phyloP scores from a whole-genome alignment of 345 rosid species.

The Syzygium aromaticum region DNA sequence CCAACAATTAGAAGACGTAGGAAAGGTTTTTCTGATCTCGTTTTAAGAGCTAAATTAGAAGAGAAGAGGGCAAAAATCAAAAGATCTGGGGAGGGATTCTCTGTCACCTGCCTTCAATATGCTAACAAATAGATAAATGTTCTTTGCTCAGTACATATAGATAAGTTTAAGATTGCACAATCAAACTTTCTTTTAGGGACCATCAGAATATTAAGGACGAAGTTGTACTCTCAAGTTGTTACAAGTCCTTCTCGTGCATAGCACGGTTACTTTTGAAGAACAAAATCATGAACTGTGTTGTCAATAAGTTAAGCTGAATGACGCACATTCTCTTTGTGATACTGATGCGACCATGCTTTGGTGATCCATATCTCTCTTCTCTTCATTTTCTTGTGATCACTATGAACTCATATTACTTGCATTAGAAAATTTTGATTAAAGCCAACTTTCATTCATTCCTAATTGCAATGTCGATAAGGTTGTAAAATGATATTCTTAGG shows the following conservation, averaged over 20 bases:
- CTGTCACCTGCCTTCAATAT: background rate
- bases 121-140: background rate
- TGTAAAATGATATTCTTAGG: background rate
- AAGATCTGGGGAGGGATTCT: background rate
- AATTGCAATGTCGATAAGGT: background rate
- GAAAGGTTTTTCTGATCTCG: too few relatives aligned
- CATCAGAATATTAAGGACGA: background rate
- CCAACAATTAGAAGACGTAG: too few relatives aligned
- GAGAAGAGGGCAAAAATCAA: background rate
- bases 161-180: background rate
- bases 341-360: background rate
- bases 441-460: background rate
- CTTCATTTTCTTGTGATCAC: background rate
- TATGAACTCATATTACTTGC: background rate
- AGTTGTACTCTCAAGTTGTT: background rate
- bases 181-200: background rate
- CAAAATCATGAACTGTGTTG: background rate
- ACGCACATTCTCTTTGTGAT: background rate
- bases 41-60: too few relatives aligned
- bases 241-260: background rate
- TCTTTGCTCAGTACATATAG: background rate
- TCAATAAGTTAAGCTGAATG: background rate
- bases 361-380: background rate
- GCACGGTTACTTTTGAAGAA: background rate
- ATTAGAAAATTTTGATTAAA: background rate